phyloP scores from a whole-genome alignment of 352 stramenopile species.

The Globisporangium radiosum region DNA sequence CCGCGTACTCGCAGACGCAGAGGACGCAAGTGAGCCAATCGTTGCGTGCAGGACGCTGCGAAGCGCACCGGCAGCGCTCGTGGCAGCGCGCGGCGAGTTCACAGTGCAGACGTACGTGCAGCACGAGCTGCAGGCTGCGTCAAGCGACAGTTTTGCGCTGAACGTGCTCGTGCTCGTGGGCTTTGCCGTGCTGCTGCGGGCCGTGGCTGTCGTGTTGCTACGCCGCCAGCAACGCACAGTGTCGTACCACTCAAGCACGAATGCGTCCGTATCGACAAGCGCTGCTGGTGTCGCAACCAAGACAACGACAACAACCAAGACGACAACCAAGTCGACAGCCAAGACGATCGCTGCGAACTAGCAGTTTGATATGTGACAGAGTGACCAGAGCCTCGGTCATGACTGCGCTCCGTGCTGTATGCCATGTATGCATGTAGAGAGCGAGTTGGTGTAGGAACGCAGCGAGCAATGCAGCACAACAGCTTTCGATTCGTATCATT shows the following conservation, averaged over 20 bases:
- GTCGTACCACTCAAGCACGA: slow-evolving; percentile 6
- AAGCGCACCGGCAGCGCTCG: slow-evolving; percentile 2
- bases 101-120: slow-evolving; percentile 12
- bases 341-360: neutral
- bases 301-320: slow-evolving; percentile 7
- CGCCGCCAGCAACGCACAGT: slow-evolving; percentile 4
- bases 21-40: neutral
- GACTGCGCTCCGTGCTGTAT: too few relatives aligned
- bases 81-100: neutral
- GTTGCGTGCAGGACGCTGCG: slow-evolving; percentile 11
- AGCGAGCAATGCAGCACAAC: too few relatives aligned
- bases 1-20: neutral
- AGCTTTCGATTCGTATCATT: too few relatives aligned
- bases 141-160: slow-evolving; percentile 3
- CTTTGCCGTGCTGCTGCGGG: slow-evolving; percentile 9
- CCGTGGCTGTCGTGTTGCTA: slow-evolving; percentile 11
- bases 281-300: too few relatives aligned
- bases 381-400: too few relatives aligned
- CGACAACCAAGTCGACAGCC: slow-evolving; percentile 3
- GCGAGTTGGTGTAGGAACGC: too few relatives aligned
- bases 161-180: slow-evolving; percentile 8
- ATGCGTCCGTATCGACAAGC: slow-evolving; percentile 1
- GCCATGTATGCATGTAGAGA: too few relatives aligned
- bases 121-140: slow-evolving; percentile 4
- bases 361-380: too few relatives aligned